Conservation (phyloP, 495 filamentous ascomycete species). For the Gamarada debralockiae region DNA sequence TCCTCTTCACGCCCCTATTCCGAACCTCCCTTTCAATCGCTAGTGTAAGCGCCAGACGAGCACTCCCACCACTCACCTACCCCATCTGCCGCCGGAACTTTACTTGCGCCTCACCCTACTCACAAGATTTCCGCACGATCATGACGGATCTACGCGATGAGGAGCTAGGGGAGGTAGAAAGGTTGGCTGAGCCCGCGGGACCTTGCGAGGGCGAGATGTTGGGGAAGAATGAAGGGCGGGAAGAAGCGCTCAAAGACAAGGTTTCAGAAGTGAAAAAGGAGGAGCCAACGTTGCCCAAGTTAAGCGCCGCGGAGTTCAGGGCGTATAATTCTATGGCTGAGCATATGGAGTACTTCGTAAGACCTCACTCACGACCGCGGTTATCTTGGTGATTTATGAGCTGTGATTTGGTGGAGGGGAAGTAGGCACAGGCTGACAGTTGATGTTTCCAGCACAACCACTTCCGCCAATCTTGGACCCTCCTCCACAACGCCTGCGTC, state of each 20-base stretch:
- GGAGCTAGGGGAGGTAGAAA: constrained; percentile 1
- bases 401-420: too few relatives aligned
- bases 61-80: constrained; percentile 8
- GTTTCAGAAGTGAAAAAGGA: constrained; percentile 1
- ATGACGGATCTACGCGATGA: constrained; percentile 15
- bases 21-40: background rate
- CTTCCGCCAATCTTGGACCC: constrained; percentile 71
- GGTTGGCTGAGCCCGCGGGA: background rate
- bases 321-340: constrained; percentile 14
- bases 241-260: constrained; percentile 6
- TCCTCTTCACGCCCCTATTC: constrained; percentile 6
- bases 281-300: constrained; percentile 9
- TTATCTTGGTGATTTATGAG: too few relatives aligned
- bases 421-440: background rate
- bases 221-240: constrained; percentile 1
- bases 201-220: constrained; percentile 2
- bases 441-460: constrained; percentile 53
- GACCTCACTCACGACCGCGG: constrained; percentile 16
- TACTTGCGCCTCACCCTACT: constrained; percentile 6
- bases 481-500: constrained; percentile 57
- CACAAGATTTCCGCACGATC: constrained; percentile 12
- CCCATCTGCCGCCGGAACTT: constrained; percentile 19
- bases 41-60: background rate
- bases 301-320: constrained; percentile 22
- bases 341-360: constrained; percentile 74